phyloP scores from a whole-genome alignment of 2,329 filamentous ascomycete species.

The Fusarium floridanum region DNA sequence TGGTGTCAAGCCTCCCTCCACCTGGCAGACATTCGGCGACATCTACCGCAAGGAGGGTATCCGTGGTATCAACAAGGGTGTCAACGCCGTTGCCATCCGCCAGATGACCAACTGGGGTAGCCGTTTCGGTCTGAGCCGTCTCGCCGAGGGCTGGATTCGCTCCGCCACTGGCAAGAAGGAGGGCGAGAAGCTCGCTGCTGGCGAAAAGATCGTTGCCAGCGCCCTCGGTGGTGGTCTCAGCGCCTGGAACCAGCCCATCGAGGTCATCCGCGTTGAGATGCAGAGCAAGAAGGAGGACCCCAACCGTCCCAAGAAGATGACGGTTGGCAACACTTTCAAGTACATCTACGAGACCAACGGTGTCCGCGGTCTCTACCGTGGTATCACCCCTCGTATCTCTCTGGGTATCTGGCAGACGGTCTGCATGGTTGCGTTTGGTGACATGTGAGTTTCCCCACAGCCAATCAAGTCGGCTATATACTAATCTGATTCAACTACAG shows the following conservation, averaged over 20 bases:
- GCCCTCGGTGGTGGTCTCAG: slow-evolving; percentile 92
- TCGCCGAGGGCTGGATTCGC: slow-evolving; percentile 91
- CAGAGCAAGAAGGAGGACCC: slow-evolving; percentile 99
- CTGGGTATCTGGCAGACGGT: slow-evolving; percentile 99
- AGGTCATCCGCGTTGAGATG: slow-evolving; percentile 99
- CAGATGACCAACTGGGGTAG: slow-evolving; percentile 99
- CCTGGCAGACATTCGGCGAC: slow-evolving; percentile 94
- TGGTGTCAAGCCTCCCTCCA: slow-evolving; percentile 88
- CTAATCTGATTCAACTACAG: slow-evolving; percentile 55
- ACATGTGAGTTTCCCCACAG: slow-evolving; percentile 79
- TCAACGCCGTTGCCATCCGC: slow-evolving; percentile 97
- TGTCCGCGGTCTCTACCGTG: slow-evolving; percentile 92
- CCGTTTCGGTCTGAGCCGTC: slow-evolving; percentile 91
- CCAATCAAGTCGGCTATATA: not conserved
- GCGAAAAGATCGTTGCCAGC: slow-evolving; percentile 90
- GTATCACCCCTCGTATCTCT: slow-evolving; percentile 92
- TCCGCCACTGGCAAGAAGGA: slow-evolving; percentile 82
- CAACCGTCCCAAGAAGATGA: slow-evolving; percentile 99
- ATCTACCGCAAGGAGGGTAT: slow-evolving; percentile 97
- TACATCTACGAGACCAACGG: slow-evolving; percentile 96
- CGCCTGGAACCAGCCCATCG: slow-evolving; percentile 99
- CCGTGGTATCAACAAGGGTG: slow-evolving; percentile 95
- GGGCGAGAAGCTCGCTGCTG: slow-evolving; percentile 79
- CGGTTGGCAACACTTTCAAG: slow-evolving; percentile 83
- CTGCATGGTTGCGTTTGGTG: slow-evolving; percentile 99